Evolutionary conservation across 768 basidiomycete species (phyloP).

Genomic region (Tricholoma hemisulphureum): DNA sequence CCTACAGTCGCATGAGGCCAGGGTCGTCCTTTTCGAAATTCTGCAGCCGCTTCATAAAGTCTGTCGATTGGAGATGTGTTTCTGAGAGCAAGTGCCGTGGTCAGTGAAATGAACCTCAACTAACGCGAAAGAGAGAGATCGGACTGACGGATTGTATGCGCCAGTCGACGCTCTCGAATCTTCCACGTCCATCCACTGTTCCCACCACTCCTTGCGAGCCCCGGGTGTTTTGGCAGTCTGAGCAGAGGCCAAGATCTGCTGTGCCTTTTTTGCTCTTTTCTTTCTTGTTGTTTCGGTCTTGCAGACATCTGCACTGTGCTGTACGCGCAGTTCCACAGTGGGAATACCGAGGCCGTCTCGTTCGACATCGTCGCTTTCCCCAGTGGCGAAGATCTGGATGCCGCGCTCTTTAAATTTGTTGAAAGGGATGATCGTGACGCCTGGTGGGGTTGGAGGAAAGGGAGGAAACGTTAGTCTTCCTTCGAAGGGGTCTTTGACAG

Average conservation of each 20-base stretch:
- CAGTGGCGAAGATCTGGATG: slow-evolving; percentile 38
- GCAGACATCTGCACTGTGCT: slow-evolving; percentile 54
- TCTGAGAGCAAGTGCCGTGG: slow-evolving; percentile 29
- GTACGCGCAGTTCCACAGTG: slow-evolving; percentile 53
- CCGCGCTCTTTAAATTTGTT: slow-evolving; percentile 40
- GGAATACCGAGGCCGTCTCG: slow-evolving; percentile 66
- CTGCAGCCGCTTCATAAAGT: slow-evolving; percentile 54
- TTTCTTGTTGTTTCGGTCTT: slow-evolving; percentile 57
- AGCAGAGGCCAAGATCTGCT: slow-evolving; percentile 9
- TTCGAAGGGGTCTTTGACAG: background rate
- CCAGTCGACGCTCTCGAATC: slow-evolving; percentile 37
- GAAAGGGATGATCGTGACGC: slow-evolving; percentile 44
- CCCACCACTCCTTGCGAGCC: slow-evolving; percentile 53
- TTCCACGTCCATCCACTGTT: slow-evolving; percentile 70
- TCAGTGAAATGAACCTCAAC: background rate
- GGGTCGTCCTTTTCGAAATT: slow-evolving; percentile 46
- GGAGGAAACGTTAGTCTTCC: slow-evolving; percentile 43
- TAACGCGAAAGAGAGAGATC: background rate
- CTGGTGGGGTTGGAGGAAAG: slow-evolving; percentile 42
- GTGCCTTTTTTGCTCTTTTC: slow-evolving; percentile 38
- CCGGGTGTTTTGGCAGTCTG: background rate
- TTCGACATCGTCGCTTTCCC: slow-evolving; percentile 53
- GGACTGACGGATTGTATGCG: slow-evolving; percentile 52
- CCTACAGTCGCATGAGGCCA: slow-evolving; percentile 41
- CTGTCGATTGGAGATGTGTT: slow-evolving; percentile 48